These are phyloP conservation scores for Smallanthus sonchifolius DNA, from an alignment of 129 eudicot genomes.

Conservation along the genomic window DNA sequence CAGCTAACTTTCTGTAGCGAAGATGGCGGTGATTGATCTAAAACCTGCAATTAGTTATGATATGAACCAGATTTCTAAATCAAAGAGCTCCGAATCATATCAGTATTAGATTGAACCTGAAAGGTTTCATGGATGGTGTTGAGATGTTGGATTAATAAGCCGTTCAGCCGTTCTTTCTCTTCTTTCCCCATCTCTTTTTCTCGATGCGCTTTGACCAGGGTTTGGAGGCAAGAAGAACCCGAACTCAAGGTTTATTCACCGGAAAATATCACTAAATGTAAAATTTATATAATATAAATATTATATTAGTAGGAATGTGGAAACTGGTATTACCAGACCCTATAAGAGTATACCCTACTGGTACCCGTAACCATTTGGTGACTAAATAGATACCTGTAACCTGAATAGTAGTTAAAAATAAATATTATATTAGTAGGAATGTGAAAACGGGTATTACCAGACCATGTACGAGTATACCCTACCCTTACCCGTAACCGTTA, in stretches of 20 bases:
- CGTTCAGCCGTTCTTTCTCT: constrained; percentile 47
- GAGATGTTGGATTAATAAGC: constrained; percentile 45
- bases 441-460: too few relatives aligned
- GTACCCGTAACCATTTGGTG: too few relatives aligned
- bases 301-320: too few relatives aligned
- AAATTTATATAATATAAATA: too few relatives aligned
- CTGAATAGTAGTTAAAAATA: too few relatives aligned
- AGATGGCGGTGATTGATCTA: constrained; percentile 70
- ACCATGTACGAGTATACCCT: too few relatives aligned
- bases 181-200: constrained; percentile 42
- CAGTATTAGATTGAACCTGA: constrained; percentile 42
- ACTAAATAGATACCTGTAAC: too few relatives aligned
- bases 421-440: too few relatives aligned
- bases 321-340: too few relatives aligned
- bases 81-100: neutral
- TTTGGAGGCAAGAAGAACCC: neutral
- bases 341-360: too few relatives aligned
- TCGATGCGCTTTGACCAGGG: neutral
- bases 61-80: neutral
- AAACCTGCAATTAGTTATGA: constrained; percentile 30
- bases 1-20: constrained; percentile 63
- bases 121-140: constrained; percentile 76
- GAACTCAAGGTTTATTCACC: neutral
- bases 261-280: too few relatives aligned
- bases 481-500: too few relatives aligned